These are phyloP conservation scores for Mortierella claussenii DNA, from an alignment of 192 early-diverging fungal genomes.

Conservation along the genomic window DNA sequence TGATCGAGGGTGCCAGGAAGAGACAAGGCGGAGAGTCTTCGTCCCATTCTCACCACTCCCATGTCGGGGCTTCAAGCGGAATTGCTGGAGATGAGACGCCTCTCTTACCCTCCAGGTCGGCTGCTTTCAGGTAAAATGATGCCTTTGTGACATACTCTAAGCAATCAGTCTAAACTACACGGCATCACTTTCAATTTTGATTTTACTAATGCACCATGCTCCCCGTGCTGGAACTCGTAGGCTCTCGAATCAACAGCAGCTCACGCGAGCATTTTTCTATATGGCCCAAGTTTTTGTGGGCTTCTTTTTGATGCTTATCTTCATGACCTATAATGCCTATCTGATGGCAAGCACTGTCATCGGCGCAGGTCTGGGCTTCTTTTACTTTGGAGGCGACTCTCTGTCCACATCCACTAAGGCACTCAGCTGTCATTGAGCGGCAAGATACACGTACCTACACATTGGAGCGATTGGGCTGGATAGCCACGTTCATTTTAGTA, in stretches of 20 bases:
- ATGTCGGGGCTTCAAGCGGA: slow-evolving; percentile 8
- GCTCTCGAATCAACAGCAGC: slow-evolving; percentile 58
- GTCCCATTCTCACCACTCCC: not conserved
- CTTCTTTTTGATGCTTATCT: slow-evolving; percentile 82
- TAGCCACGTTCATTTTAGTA: no score
- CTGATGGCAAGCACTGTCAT: slow-evolving; percentile 73
- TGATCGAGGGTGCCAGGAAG: slow-evolving; percentile 42
- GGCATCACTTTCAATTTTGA: not conserved
- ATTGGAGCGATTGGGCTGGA: not conserved
- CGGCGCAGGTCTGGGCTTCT: slow-evolving; percentile 72
- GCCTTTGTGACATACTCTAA: no score
- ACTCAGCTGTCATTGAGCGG: slow-evolving; percentile 33
- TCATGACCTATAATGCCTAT: slow-evolving; percentile 88
- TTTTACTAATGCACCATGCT: no score
- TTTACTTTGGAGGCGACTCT: slow-evolving; percentile 45
- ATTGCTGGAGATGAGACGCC: slow-evolving; percentile 27
- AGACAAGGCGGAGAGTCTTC: slow-evolving; percentile 15
- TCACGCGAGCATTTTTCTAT: slow-evolving; percentile 72
- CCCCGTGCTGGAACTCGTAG: no score
- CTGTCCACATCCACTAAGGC: slow-evolving; percentile 38
- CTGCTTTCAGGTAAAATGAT: slow-evolving; percentile 18
- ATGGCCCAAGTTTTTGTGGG: slow-evolving; percentile 73
- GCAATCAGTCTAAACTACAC: not conserved
- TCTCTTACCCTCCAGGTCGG: slow-evolving; percentile 13
- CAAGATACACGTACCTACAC: not conserved